A percentile compares a stretch with the other conserved stretches of the same genome.
Conservation (phyloP, 2,329 filamentous ascomycete species). For the Aspergillus novoparasiticus region DNA sequence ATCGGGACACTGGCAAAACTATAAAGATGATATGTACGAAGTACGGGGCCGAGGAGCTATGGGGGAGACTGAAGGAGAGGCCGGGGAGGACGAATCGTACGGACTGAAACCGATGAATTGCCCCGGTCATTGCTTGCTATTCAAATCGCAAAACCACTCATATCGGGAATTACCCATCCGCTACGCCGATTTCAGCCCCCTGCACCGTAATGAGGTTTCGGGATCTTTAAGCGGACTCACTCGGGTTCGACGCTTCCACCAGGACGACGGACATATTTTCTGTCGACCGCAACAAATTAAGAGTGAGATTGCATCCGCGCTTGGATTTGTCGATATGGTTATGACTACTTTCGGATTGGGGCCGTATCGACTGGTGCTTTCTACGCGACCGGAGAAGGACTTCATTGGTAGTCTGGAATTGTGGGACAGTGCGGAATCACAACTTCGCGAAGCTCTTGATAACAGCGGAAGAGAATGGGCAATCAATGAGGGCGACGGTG, state of each 20-base stretch:
- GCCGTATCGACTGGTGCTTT: constrained; percentile 74
- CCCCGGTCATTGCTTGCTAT: constrained; percentile 83
- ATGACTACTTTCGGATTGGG: constrained; percentile 72
- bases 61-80: constrained; percentile 47
- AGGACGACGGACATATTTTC: constrained; percentile 91
- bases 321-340: constrained; percentile 73
- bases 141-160: constrained; percentile 70
- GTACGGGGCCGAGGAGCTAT: constrained; percentile 60
- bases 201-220: constrained; percentile 85
- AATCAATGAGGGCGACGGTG: constrained; percentile 78
- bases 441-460: constrained; percentile 65
- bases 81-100: constrained; percentile 69
- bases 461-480: constrained; percentile 69
- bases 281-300: constrained; percentile 76
- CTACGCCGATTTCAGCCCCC: constrained; percentile 82
- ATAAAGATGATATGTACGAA: constrained; percentile 89
- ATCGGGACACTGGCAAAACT: constrained; percentile 86
- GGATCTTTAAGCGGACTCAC: constrained; percentile 81
- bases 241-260: constrained; percentile 82
- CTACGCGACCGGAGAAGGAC: constrained; percentile 74
- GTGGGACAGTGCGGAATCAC: constrained; percentile 68
- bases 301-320: constrained; percentile 70
- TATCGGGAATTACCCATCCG: constrained; percentile 81
- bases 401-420: constrained; percentile 75
- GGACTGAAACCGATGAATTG: constrained; percentile 94